A percentile compares a stretch with the other conserved stretches of the same genome.
Evolutionary conservation across 257 asterid genomes (phyloP).

Genomic region (Solanum lycopersicoides): DNA sequence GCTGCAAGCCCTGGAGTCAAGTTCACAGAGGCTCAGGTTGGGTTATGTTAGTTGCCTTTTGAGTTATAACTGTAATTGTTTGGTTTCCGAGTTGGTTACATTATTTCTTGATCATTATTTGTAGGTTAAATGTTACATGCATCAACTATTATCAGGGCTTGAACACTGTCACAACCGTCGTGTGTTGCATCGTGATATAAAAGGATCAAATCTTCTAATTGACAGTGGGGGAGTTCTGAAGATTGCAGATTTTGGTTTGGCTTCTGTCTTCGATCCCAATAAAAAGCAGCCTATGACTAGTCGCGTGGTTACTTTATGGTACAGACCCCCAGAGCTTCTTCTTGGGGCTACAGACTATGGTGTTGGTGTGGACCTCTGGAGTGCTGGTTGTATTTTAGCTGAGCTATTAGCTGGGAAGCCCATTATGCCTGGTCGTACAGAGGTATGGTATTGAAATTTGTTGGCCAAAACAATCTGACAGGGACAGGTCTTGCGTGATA

Average conservation of each 20-base stretch:
- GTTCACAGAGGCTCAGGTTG: constrained; percentile 77
- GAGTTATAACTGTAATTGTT: not conserved
- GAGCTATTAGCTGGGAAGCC: constrained; percentile 87
- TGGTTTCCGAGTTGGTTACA: constrained; percentile 2
- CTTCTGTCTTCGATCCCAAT: constrained; percentile 70
- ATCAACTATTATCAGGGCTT: constrained; percentile 73
- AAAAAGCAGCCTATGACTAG: constrained; percentile 79
- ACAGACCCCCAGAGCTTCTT: constrained; percentile 88
- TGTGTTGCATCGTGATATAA: constrained; percentile 79
- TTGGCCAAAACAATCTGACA: not conserved
- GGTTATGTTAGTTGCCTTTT: not conserved
- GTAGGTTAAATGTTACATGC: constrained; percentile 82
- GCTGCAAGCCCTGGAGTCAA: constrained; percentile 68
- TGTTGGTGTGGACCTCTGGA: constrained; percentile 89
- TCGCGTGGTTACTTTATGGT: constrained; percentile 88
- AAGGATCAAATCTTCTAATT: constrained; percentile 84
- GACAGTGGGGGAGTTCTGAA: constrained; percentile 62
- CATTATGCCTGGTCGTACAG: constrained; percentile 88
- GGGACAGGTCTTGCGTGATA: not conserved
- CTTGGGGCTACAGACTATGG: constrained; percentile 86
- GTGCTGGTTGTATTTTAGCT: constrained; percentile 86
- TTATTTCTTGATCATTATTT: constrained; percentile 10
- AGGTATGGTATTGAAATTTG: constrained; percentile 29
- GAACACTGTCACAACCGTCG: constrained; percentile 79
- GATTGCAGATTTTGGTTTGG: constrained; percentile 88